Evolutionary conservation across 2,329 filamentous ascomycete genomes (phyloP), one percentile per base, ranked within the genome.

Genomic region (Aspergillus tanneri): DNA sequence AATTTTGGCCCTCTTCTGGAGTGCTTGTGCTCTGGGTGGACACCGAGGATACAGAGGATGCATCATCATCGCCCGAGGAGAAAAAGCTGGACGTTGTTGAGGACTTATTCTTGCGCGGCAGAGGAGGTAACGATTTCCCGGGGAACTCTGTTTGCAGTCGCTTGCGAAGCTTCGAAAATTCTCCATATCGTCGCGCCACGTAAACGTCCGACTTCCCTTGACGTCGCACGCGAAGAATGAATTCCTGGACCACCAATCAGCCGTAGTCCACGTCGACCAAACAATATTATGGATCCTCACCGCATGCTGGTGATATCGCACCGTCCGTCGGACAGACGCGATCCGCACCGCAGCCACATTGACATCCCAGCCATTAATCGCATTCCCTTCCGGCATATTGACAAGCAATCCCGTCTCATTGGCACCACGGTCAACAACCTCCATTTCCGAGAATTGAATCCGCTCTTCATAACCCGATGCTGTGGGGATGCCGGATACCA

Each of bases 391-490:
- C 0, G 93, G 93, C 54, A 92, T 77, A 35, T 91, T 95, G 50
- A 90, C 83, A 50, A 95, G 79, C 43, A 99, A 77, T 0, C 93
- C 92, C 18, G 90, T 87, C 50, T 96, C 91, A 63, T 96, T 95
- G 35, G 93, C 91, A 46, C 90, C 88, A 55, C 90, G 83, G 64
- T 99, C 93, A 22, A 99, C 90, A 19, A 97, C 90, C 65, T 99
- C 93, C 72, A 99, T 87, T 72, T 99, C 93, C 1, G 90, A 90
- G 67, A 99, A 99, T 42, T 90, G 84, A 64, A 99, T 96, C 49
- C 93, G 84, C 75, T 99, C 93, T 71, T 99, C 93, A 67, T 97
- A 99, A 2, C 93, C 93, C 4, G 91, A 96, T 3, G 93, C 90
- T 1, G 93, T 99, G 25, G 88, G 89, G 49, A 99, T 87, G 28